Evolutionary conservation across 2,329 filamentous ascomycete genomes (phyloP).

Genomic region (Talaromyces sp.): DNA sequence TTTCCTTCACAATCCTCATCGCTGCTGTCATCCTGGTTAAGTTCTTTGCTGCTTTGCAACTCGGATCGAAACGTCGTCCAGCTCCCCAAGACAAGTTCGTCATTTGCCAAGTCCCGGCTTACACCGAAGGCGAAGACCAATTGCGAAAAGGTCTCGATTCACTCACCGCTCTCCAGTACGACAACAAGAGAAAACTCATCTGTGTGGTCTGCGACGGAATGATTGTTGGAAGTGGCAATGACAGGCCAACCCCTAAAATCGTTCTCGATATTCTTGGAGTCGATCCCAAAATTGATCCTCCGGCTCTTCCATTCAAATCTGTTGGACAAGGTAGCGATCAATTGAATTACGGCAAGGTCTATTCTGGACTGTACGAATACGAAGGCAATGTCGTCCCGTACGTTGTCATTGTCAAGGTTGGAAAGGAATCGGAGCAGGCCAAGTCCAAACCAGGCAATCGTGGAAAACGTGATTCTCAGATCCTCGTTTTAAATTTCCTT

Average conservation of each 20-base stretch:
- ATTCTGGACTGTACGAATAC: constrained; percentile 94
- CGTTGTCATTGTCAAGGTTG: constrained; percentile 91
- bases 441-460: constrained; percentile 95
- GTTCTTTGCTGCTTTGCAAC: constrained; percentile 87
- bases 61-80: constrained; percentile 84
- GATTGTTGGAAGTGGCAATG: constrained; percentile 92
- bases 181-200: constrained; percentile 97
- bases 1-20: constrained; percentile 80
- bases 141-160: constrained; percentile 90
- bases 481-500: constrained; percentile 92
- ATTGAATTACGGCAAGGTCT: constrained; percentile 97
- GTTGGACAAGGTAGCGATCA: constrained; percentile 84
- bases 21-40: constrained; percentile 76
- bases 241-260: constrained; percentile 94
- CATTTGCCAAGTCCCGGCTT: constrained; percentile 95
- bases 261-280: constrained; percentile 96
- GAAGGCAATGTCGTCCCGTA: constrained; percentile 98
- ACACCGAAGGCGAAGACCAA: constrained; percentile 96
- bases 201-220: constrained; percentile 96
- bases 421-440: constrained; percentile 88
- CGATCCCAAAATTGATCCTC: constrained; percentile 92
- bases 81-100: constrained; percentile 96
- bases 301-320: constrained; percentile 88
- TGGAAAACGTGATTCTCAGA: constrained; percentile 96
- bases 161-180: constrained; percentile 87